Percentiles rank a stretch among this genome's conserved stretches.
phyloP scores from a whole-genome alignment of 2,329 filamentous ascomycete genomes.

The Fusarium anguioides region DNA sequence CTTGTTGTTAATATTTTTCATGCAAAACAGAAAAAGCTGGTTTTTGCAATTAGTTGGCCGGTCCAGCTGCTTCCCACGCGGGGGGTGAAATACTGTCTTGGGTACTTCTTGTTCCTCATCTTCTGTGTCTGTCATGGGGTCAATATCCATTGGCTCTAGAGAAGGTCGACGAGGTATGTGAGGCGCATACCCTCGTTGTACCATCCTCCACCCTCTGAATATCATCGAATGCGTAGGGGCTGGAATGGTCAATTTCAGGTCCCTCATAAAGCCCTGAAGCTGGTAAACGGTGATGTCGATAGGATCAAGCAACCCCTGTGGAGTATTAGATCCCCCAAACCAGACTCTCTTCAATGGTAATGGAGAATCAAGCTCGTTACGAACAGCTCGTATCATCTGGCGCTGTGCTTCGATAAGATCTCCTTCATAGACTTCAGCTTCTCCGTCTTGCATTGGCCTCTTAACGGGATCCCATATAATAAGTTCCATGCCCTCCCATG shows the following conservation, averaged over 20 bases:
- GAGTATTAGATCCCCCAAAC: constrained; percentile 53
- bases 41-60: constrained; percentile 55
- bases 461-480: constrained; percentile 65
- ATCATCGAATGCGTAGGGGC: constrained; percentile 44
- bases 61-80: constrained; percentile 44
- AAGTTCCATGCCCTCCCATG: constrained; percentile 56
- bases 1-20: neutral
- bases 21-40: constrained; percentile 55
- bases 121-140: constrained; percentile 31
- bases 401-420: constrained; percentile 60
- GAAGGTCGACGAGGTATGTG: neutral
- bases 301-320: constrained; percentile 43
- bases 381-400: constrained; percentile 54
- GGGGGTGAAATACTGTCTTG: constrained; percentile 61
- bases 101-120: constrained; percentile 18
- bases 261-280: constrained; percentile 48
- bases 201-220: constrained; percentile 53
- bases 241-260: constrained; percentile 54
- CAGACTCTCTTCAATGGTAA: constrained; percentile 57
- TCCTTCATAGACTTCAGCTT: constrained; percentile 39
- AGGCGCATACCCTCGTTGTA: constrained; percentile 39
- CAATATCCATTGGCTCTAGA: constrained; percentile 37
- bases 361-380: constrained; percentile 33
- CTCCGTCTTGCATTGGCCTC: constrained; percentile 38
- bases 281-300: constrained; percentile 58